Evolutionary conservation across 768 basidiomycete species (phyloP).

Genomic region (Pleurotus sapidus): DNA sequence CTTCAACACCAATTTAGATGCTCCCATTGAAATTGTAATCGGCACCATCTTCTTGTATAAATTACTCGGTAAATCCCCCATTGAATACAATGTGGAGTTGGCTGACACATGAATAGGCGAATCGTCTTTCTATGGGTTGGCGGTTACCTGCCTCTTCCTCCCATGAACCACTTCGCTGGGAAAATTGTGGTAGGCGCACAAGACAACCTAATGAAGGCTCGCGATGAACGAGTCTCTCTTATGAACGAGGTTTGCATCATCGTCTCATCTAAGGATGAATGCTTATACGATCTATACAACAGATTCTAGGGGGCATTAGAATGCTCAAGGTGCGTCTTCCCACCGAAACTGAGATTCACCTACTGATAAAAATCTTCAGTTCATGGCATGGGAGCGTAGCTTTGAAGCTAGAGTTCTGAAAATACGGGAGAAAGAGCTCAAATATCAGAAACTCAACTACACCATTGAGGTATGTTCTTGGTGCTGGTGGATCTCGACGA

Average conservation of each 20-base stretch:
- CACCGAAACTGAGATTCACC: not conserved
- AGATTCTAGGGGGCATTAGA: conserved; percentile 85
- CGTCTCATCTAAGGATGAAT: not conserved
- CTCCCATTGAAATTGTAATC: conserved; percentile 75
- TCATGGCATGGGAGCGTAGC: conserved; percentile 93
- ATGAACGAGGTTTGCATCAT: conserved; percentile 68
- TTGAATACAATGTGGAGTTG: not conserved
- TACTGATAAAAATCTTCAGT: conserved; percentile 36
- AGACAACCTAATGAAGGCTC: conserved; percentile 87
- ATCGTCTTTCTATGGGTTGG: conserved; percentile 76
- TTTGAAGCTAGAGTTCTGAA: conserved; percentile 75
- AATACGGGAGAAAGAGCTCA: conserved; percentile 77
- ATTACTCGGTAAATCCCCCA: conserved; percentile 54
- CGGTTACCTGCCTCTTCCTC: conserved; percentile 70
- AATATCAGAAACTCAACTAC: conserved; percentile 85
- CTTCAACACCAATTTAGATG: conserved; percentile 39
- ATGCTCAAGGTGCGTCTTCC: conserved; percentile 67
- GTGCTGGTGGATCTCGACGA: too few species aligned
- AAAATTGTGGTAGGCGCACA: conserved; percentile 73
- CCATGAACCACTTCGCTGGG: conserved; percentile 82
- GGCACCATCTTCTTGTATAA: conserved; percentile 75
- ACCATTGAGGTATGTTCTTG: conserved; percentile 61
- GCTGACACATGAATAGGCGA: conserved; percentile 33
- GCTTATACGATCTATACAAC: not conserved
- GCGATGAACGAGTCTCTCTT: conserved; percentile 84